A percentile compares a stretch with the other conserved stretches of the same genome.
Evolutionary conservation across 768 basidiomycete species (phyloP).

Genomic region (Imleria badia): DNA sequence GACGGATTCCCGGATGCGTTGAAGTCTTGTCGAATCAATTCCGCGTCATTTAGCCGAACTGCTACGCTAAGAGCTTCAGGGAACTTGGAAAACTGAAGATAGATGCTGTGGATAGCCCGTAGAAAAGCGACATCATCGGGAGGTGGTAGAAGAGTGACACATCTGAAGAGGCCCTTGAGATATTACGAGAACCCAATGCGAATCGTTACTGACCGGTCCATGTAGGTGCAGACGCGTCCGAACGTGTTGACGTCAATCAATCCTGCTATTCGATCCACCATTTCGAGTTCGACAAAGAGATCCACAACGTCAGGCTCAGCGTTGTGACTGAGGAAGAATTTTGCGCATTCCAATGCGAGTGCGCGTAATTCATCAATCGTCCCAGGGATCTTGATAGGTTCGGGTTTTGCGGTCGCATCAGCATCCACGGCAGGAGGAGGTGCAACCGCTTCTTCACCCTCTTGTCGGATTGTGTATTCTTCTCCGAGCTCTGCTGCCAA

Average conservation of each 20-base stretch:
- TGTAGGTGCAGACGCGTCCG: conserved; percentile 89
- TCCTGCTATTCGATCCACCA: conserved; percentile 71
- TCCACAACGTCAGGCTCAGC: conserved; percentile 99
- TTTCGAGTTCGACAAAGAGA: conserved; percentile 90
- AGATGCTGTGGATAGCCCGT: conserved; percentile 84
- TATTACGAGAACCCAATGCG: neutral
- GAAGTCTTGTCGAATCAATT: conserved; percentile 84
- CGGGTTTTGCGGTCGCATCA: conserved; percentile 29
- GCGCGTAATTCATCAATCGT: conserved; percentile 72
- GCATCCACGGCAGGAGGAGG: conserved; percentile 26
- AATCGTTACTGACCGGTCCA: conserved; percentile 70
- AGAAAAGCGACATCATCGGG: conserved; percentile 93
- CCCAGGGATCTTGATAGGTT: conserved; percentile 41
- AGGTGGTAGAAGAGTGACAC: conserved; percentile 86
- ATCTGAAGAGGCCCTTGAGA: conserved; percentile 43
- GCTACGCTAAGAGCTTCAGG: conserved; percentile 89
- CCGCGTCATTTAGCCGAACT: conserved; percentile 77
- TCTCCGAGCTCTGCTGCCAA: conserved; percentile 95
- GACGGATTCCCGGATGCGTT: conserved; percentile 86
- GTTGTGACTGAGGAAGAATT: conserved; percentile 88
- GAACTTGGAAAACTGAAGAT: conserved; percentile 81
- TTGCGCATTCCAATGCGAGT: conserved; percentile 82
- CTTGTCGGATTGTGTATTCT: conserved; percentile 76
- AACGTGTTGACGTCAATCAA: conserved; percentile 89
- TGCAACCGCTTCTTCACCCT: conserved; percentile 40